Base-by-base conservation (phyloP, 1,284 basidiomycete genomes). In the Rhodofomes roseus region DNA sequence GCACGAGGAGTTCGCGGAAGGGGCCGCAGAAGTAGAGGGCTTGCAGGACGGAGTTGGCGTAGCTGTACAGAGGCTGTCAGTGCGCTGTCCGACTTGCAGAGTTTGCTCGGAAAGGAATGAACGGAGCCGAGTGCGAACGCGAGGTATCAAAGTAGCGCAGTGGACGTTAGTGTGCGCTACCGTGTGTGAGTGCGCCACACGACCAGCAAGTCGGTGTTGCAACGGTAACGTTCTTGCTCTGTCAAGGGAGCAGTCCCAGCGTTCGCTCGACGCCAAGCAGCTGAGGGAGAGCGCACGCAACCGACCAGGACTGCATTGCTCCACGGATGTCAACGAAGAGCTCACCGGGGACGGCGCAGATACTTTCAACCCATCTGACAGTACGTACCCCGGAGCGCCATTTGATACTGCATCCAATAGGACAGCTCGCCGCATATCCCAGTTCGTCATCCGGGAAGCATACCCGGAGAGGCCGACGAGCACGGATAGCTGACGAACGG, bases 41-140 rank as follows among this genome's bases (percentile, higher is more conserved):
- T 74, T 99, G 96, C 11, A 99, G 83, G 29, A 99, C 93, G 18
- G 96, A 98, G 77, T 98, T 99, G 78, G 92, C 95, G 75, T 99
- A 99, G 77, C 93, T 95, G 73, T 44, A 22, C 58, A 54, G 58
- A 52, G 60, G 61, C 6, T n/a, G 46, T 48, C 46, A 48, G 46
- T 4, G 14, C 1, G 6, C 4, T 29, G 12, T 29, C 25, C 23
- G 6, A n/a, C 46, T 48, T 48, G 16, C 46, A 29, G 7, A 25
- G 22, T 29, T 2, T 29, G 37, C 46, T 12, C 14, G 20, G 22
- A 48, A n/a, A 18, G 27, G 46, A 25, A 27, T 23, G 46, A 29
- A n/a, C 25, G 14, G 25, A 3, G 23, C 46, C 23, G 46, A 29
- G 25, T 29, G 46, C 46, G 22, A 48, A 23, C 22, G n/a, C 20